phyloP scores from a whole-genome alignment of 2,329 filamentous ascomycete genomes.

The Plectosphaerella plurivora region DNA sequence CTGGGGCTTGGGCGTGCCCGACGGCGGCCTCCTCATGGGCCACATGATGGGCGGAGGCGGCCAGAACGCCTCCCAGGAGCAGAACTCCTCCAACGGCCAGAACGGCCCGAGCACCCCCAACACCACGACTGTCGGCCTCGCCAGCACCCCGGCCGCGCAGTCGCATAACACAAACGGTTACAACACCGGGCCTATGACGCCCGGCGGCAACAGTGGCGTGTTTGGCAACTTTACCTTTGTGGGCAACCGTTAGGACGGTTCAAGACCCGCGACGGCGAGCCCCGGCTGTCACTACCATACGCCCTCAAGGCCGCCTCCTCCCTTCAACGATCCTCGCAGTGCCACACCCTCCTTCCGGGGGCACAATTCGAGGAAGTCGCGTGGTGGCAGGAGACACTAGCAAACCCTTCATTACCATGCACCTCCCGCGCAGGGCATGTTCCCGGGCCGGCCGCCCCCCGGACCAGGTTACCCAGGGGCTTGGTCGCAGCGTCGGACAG shows the following conservation, averaged over 20 bases:
- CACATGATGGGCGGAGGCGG: conserved; percentile 24
- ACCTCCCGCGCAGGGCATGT: too few relatives aligned
- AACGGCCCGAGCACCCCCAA: conserved; percentile 62
- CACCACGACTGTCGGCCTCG: conserved; percentile 52
- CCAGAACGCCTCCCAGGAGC: conserved; percentile 26
- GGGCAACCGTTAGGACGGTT: conserved; percentile 24
- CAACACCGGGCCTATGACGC: conserved; percentile 68
- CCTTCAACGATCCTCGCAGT: too few relatives aligned
- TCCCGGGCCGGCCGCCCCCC: too few relatives aligned
- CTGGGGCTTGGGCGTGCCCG: conserved; percentile 81
- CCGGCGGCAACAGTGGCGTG: conserved; percentile 67
- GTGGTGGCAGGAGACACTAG: too few relatives aligned
- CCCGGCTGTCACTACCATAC: background rate
- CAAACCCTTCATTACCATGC: too few relatives aligned
- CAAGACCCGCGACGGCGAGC: background rate
- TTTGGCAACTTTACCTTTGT: conserved; percentile 69
- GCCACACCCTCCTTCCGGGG: too few relatives aligned
- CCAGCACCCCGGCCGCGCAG: conserved; percentile 43
- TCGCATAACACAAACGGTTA: conserved; percentile 53
- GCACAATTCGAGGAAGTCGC: too few relatives aligned
- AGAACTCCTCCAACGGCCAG: conserved; percentile 26
- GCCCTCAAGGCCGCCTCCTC: background rate
- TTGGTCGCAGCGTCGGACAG: too few relatives aligned
- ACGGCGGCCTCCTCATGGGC: conserved; percentile 40
- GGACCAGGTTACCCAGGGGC: too few relatives aligned